Evolutionary conservation across 2,329 filamentous ascomycete genomes (phyloP), one percentile per base, ranked within the genome.

Genomic region (Aspergillus sp.): DNA sequence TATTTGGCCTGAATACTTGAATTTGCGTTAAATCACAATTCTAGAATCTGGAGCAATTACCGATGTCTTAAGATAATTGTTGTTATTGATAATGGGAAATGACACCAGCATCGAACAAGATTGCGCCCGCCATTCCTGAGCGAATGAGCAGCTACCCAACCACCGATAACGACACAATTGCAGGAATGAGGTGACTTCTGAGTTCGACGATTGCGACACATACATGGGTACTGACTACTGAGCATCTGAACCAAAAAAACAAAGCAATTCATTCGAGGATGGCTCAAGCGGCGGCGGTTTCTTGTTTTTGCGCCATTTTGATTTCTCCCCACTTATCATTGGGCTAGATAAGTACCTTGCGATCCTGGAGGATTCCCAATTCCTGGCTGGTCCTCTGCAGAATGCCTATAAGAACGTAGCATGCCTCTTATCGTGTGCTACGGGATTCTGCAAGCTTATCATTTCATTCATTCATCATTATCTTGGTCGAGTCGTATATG

Each of bases 371-470:
- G 35, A 37, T 37, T 37, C 12, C 33, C 33, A 35, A 12, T 35
- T 19, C 39, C 17, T 17, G 45, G n/a, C 19, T 11, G 52, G 12
- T 14, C 6, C 14, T 21, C 21, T 5, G 46, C 9, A 48, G 33
- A 14, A 43, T 43, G n/a, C 39, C 39, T 52, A 52, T 52, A 52
- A 44, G 39, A 33, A 31, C 11, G 24, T 31, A 11, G 14, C 39
- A 44, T 37, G 23, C 8, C 27, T 35, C 31, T 53, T 44, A 45
- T 52, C 15, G 17, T 24, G 27, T n/a, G 15, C 17, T 19, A 27
- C 21, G 19, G 35, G 21, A 37, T 53, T 40, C 52, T 48, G 52
- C 52, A 54, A 47, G 52, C 52, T 54, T 54, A 54, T 54, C 52
- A 47, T 37, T 53, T 23, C 31, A 37, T 23, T 45, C 11, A 21